Evolutionary conservation across 768 basidiomycete species (phyloP).

Genomic region (Termitomyces sp.): DNA sequence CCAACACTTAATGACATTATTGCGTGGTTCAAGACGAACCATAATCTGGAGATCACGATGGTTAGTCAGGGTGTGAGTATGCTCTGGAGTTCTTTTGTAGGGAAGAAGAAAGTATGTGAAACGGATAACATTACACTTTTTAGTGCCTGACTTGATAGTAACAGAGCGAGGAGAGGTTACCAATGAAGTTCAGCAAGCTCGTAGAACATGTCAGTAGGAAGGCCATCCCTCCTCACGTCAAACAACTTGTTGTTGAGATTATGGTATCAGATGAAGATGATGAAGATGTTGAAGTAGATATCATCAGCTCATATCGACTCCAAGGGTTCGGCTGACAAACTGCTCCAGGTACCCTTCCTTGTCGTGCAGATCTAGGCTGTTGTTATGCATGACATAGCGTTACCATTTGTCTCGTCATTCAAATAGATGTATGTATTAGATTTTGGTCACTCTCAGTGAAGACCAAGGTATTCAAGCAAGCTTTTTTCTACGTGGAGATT

Average conservation of each 20-base stretch:
- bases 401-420: constrained; percentile 37
- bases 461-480: neutral
- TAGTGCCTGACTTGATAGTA: neutral
- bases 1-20: constrained; percentile 85
- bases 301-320: neutral
- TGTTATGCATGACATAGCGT: neutral
- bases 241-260: constrained; percentile 86
- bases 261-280: constrained; percentile 91
- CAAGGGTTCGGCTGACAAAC: neutral
- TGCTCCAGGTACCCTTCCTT: constrained; percentile 72
- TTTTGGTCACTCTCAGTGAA: neutral
- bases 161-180: constrained; percentile 82
- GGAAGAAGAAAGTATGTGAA: constrained; percentile 80
- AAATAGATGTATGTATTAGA: constrained; percentile 5
- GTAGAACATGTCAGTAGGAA: constrained; percentile 96
- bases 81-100: constrained; percentile 94
- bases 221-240: constrained; percentile 76
- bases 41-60: constrained; percentile 90
- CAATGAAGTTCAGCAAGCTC: constrained; percentile 86
- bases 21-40: constrained; percentile 75
- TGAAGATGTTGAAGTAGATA: constrained; percentile 88
- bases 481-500: neutral
- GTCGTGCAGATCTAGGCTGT: constrained; percentile 52
- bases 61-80: constrained; percentile 96
- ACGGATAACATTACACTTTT: too few relatives aligned